Conservation (phyloP, 257 asterid genomes). For the Nicotiana attenuata region DNA sequence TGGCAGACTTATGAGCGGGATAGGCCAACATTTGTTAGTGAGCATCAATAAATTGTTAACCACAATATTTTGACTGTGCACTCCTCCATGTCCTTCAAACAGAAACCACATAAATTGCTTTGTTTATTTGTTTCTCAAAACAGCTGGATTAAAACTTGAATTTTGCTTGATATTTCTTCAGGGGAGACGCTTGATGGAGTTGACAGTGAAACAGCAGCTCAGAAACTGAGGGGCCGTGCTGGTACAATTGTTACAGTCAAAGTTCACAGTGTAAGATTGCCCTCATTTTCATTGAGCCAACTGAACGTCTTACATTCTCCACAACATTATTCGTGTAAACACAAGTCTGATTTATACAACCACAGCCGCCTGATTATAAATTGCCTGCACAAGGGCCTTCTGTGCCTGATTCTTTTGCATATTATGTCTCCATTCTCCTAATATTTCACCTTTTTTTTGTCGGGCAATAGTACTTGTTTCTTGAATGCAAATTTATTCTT, state of each 20-base stretch:
- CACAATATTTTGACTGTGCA: not conserved
- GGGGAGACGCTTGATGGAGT: conserved; percentile 81
- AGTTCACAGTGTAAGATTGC: conserved; percentile 59
- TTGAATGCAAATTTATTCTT: not conserved
- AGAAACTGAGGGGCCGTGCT: conserved; percentile 83
- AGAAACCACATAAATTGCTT: not conserved
- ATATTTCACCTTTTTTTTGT: not conserved
- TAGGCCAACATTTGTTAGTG: not conserved
- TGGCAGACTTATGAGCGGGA: too few relatives aligned
- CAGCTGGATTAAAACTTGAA: not conserved
- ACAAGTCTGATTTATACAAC: not conserved
- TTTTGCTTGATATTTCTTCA: conserved; percentile 23
- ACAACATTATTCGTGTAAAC: not conserved
- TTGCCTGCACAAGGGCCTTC: not conserved
- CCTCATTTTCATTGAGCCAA: not conserved
- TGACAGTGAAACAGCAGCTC: conserved; percentile 87
- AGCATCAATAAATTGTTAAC: not conserved
- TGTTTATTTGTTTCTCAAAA: too few relatives aligned
- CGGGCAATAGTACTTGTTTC: not conserved
- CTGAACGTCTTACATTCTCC: not conserved
- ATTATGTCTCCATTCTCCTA: not conserved
- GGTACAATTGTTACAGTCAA: conserved; percentile 82
- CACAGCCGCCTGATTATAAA: not conserved
- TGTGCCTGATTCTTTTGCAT: not conserved
- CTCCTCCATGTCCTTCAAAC: not conserved